Base-by-base conservation (phyloP, 768 basidiomycete genomes). In the Calocera viscosa region DNA sequence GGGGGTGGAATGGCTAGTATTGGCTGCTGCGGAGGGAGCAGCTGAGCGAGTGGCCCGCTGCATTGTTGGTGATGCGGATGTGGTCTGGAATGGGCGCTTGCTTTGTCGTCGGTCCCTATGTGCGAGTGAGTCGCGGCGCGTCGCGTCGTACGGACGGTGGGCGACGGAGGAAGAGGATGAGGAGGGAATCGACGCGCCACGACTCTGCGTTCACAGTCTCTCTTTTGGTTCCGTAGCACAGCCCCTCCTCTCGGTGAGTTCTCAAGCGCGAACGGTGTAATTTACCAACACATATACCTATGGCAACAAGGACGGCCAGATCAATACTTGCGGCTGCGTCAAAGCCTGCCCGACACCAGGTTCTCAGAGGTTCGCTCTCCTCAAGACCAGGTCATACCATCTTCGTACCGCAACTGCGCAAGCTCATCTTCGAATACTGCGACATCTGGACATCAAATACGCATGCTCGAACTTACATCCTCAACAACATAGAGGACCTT, bases 341-440 rank as follows among this genome's bases (percentile, higher is more conserved):
- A 38, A 22, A 24, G 28, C 63, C 70, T 32, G 63, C 67, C 5
- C 64, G 49, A n/a, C 63, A 65, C 38, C 80, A 80, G 19, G 72
- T 84, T 49, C 72, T 80, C 41, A 77, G 83, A 39, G 83, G 79
- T 0, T 76, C 77, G 68, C 74, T 84, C 49, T 78, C 82, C 69
- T 84, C 90, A 0, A 72, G 74, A 28, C 87, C 87, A 28, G 82
- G 91, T 1, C 88, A 89, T 73, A 74, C 77, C 47, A 79, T 84
- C 0, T 94, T 88, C 76, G 76, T 91, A 1, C 89, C 91, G 1
- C 85, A 85, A 69, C 80, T 89, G n/a, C 80, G 90, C 66, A 94
- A 92, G 73, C 80, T 95, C 68, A 90, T 95, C 70, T 84, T 95
- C 74, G 90, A 93, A 76, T 94, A 83, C 76, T 92, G 91, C 77